Conservation (phyloP, 2,329 filamentous ascomycete species). For the Colletotrichum destructivum region DNA sequence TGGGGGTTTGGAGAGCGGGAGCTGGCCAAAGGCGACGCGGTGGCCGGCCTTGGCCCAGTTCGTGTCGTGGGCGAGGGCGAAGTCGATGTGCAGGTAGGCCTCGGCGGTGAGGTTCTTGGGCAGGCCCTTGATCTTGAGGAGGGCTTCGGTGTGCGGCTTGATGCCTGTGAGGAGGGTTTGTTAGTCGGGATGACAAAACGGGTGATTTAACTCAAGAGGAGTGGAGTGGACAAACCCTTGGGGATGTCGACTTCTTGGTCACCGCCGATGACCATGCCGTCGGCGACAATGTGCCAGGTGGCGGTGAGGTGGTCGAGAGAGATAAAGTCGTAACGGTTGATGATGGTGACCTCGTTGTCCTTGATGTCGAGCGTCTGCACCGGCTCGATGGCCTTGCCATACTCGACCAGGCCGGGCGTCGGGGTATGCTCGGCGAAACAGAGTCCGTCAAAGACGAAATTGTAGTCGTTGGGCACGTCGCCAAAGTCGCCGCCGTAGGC, state of each 20-base stretch:
- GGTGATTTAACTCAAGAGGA: neutral
- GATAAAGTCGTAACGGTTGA: conserved; percentile 70
- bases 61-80: conserved; percentile 59
- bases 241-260: conserved; percentile 56
- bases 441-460: conserved; percentile 73
- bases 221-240: conserved; percentile 49
- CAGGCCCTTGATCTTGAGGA: conserved; percentile 52
- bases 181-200: neutral
- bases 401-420: conserved; percentile 66
- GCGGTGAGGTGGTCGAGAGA: conserved; percentile 65
- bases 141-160: conserved; percentile 58
- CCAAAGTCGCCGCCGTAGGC: conserved; percentile 75
- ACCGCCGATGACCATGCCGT: conserved; percentile 54
- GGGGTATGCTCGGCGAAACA: conserved; percentile 65
- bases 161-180: conserved; percentile 49
- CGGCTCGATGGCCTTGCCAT: conserved; percentile 73
- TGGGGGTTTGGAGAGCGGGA: conserved; percentile 56
- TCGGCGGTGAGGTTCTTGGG: conserved; percentile 52
- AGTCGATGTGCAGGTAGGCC: conserved; percentile 64
- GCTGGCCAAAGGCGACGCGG: conserved; percentile 66
- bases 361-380: conserved; percentile 65
- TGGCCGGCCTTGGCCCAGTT: conserved; percentile 68
- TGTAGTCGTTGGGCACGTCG: conserved; percentile 71
- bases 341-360: conserved; percentile 59
- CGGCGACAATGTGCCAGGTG: conserved; percentile 59